Percentiles rank a stretch among this genome's conserved stretches.
phyloP scores from a whole-genome alignment of 139 green algal species.

The Chlorella sorokiniana region DNA sequence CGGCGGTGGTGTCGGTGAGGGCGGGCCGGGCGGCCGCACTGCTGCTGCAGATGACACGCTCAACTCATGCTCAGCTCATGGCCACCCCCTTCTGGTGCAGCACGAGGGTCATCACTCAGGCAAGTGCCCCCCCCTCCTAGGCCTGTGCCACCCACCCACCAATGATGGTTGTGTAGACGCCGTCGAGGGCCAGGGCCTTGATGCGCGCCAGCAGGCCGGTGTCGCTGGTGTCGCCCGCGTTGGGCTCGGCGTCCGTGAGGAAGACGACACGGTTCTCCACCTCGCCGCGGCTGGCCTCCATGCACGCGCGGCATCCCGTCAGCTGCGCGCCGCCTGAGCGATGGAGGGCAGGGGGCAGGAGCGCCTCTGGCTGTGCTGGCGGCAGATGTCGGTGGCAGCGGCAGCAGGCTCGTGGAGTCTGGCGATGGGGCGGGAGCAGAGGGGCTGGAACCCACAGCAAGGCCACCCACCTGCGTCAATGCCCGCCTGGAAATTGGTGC shows the following conservation, averaged over 20 bases:
- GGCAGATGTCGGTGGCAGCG: neutral
- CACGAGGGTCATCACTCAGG: too few species aligned
- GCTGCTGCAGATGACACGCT: neutral
- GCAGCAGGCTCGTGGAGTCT: too few species aligned
- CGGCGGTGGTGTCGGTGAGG: neutral
- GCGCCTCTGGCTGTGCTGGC: neutral
- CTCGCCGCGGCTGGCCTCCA: slow-evolving; percentile 2
- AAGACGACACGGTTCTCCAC: slow-evolving; percentile 41
- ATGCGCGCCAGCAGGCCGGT: slow-evolving; percentile 10
- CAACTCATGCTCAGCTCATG: too few species aligned
- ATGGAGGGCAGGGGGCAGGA: too few species aligned
- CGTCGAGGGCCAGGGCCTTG: slow-evolving; percentile 25
- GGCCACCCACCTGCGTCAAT: neutral
- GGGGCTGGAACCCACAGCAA: neutral
- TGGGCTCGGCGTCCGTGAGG: slow-evolving; percentile 44
- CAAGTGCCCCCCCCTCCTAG: neutral
- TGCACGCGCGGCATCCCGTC: slow-evolving; percentile 24
- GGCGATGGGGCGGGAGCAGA: neutral
- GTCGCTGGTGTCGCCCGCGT: slow-evolving; percentile 19
- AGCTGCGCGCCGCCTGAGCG: slow-evolving; percentile 13
- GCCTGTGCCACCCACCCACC: neutral
- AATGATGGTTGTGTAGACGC: slow-evolving; percentile 37
- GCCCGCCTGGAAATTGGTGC: slow-evolving; percentile 34
- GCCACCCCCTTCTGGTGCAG: too few species aligned
- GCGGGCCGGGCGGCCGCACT: neutral